Evolutionary conservation across 2,329 filamentous ascomycete genomes (phyloP), one percentile per base, ranked within the genome.

Genomic region (Ascochyta pisi): DNA sequence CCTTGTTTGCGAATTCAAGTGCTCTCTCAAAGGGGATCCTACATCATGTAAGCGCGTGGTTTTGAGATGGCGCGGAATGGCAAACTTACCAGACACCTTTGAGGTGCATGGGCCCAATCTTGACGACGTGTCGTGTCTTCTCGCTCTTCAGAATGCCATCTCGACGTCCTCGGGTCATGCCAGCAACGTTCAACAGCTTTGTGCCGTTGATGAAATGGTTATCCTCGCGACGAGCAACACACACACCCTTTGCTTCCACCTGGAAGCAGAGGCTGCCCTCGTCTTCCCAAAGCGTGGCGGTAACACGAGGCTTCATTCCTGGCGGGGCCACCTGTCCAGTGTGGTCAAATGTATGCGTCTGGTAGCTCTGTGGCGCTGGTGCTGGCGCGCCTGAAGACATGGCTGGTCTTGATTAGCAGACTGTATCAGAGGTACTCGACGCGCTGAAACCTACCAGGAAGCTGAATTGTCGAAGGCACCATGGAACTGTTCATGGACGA

Each of bases 201-300:
- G 95, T 99, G 16, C 95, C 95, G 70, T 98, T 99, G 77, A 99
- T 97, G 91, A 99, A 97, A 79, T 96, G 92, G 77, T 97, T 98
- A 95, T 92, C 92, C 85, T 98, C 94, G 73, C 95, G 85, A 64
- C 95, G 86, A 49, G 94, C 94, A 54, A 98, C 95, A 75, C 95
- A 99, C 49, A 99, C 94, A 43, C 94, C 94, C 65, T 95, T 89
- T 3, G 95, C 94, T 77, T 98, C 95, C 1, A 98, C 95, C 75
- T 98, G 95, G 74, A 98, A 99, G 79, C 95, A 99, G 27, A 98
- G 82, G 73, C 92, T 98, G 31, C 95, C 95, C 73, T 99, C 95
- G 65, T 99, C 95, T 80, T 98, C 95, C 95, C 95, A 99, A 23
- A 99, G 77, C 0, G 95, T 99, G 8, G 95, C 95, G 4, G 95